Base-by-base conservation (phyloP, 2,329 filamentous ascomycete species). In the Colletotrichum plurivorum region DNA sequence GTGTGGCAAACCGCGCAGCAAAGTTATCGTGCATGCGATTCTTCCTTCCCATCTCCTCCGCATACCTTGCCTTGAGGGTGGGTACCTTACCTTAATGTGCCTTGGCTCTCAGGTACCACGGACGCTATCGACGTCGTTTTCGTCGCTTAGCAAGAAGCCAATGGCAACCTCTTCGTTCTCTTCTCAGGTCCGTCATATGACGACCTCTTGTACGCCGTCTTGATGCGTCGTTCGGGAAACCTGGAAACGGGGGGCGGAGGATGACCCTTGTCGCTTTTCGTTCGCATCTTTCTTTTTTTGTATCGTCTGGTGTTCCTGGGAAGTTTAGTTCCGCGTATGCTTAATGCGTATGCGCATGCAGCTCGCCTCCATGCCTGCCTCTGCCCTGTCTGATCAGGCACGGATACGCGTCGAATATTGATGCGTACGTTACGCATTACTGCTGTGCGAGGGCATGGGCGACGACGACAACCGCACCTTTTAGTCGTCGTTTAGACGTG, bases 1-100 rank as follows among this genome's bases (percentile, higher is more conserved):
- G 13, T 54, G 27, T 51, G 56, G 56, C n/a, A 16, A 51, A 36
- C 31, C 8, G 31, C 22, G 59, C 43, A 52, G 52, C 22, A 48
- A 25, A 59, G 39, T 61, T 61, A 43, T 67, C 36, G 45, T 67
- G 45, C 52, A 57, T 63, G 45, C 41, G 18, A 55, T 56, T 45
- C 27, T 16, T 31, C 20, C 31, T 51, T 36, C 45, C 8, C 20
- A 6, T 41, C 20, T 12, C 15, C 36, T 22, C 27, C 27, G 27
- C 27, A 9, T 36, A 36, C 31, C 3, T 36, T 36, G 31, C 31
- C 31, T 36, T 36, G 2, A 10, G 10, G 8, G 27, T 31, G 10
- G 8, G 31, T 36, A 36, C 31, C 3, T 36, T 36, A 10, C 31
- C 31, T 36, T 36, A 3, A 10, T 9, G 8, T 36, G 7, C 31